A percentile compares a stretch with the other conserved stretches of the same genome.
phyloP scores from a whole-genome alignment of 2,329 filamentous ascomycete genomes.

The Phyllosticta citribraziliensis region DNA sequence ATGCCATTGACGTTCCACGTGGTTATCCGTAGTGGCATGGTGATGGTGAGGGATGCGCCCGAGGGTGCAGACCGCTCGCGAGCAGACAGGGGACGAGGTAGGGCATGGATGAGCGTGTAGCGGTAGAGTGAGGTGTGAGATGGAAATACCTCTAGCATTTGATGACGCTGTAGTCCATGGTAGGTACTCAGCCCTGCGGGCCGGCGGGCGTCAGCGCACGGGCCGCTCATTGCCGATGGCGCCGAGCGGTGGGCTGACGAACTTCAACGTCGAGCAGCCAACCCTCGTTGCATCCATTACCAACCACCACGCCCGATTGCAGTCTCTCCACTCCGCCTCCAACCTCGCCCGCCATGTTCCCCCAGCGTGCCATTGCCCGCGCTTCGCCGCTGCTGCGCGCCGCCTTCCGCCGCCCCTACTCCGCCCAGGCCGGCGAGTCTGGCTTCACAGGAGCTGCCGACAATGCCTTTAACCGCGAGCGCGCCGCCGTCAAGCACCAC shows the following conservation, averaged over 20 bases:
- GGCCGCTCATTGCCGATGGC: not conserved
- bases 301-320: not conserved
- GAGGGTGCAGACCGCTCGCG: not conserved
- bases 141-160: not conserved
- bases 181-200: not conserved
- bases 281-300: not conserved
- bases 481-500: constrained; percentile 82
- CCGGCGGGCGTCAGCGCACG: not conserved
- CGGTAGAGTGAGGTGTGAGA: not conserved
- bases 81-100: not conserved
- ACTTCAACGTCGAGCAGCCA: constrained; percentile 6
- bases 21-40: constrained; percentile 59
- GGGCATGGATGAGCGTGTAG: not conserved
- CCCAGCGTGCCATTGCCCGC: constrained; percentile 22
- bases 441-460: constrained; percentile 53
- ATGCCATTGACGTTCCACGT: constrained; percentile 46
- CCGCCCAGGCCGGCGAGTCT: constrained; percentile 45
- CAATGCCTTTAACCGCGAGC: constrained; percentile 91
- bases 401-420: constrained; percentile 59
- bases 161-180: no score
- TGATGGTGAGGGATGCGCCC: not conserved
- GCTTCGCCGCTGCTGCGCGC: constrained; percentile 31
- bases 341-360: constrained; percentile 12
- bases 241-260: not conserved
- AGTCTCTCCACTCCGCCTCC: constrained; percentile 15